These are phyloP conservation scores for Pythium chondricola DNA, from an alignment of 352 stramenopile genomes.

Conservation along the genomic window DNA sequence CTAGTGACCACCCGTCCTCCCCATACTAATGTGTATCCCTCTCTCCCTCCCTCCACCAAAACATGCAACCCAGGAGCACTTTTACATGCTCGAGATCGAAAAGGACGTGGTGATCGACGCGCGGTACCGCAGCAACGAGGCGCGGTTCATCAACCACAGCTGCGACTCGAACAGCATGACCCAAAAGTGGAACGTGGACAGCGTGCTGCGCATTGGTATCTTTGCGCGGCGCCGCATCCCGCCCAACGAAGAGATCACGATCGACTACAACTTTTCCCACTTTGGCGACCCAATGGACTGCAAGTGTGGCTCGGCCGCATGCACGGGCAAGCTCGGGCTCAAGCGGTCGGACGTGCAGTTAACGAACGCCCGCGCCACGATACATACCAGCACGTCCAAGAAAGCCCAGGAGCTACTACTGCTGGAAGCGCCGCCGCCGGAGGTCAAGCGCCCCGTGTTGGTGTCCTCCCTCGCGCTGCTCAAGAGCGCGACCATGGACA, in stretches of 20 bases:
- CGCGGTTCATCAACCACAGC: slow-evolving; percentile 95
- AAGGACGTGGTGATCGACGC: slow-evolving; percentile 84
- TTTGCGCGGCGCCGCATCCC: slow-evolving; percentile 59
- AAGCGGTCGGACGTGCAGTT: slow-evolving; percentile 47
- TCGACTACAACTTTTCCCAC: slow-evolving; percentile 84
- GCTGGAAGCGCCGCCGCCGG: slow-evolving; percentile 25
- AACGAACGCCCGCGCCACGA: slow-evolving; percentile 5
- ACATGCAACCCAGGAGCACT: too few relatives aligned
- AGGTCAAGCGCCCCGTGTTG: slow-evolving; percentile 55
- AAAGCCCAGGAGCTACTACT: slow-evolving; percentile 16
- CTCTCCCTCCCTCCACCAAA: too few relatives aligned
- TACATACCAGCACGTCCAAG: slow-evolving; percentile 6
- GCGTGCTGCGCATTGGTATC: slow-evolving; percentile 70
- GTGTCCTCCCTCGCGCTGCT: slow-evolving; percentile 69
- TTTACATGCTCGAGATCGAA: slow-evolving; percentile 87
- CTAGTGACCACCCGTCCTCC: too few relatives aligned
- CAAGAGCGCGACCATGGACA: slow-evolving; percentile 65
- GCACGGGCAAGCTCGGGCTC: slow-evolving; percentile 66
- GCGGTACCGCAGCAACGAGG: slow-evolving; percentile 87
- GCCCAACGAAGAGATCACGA: slow-evolving; percentile 67
- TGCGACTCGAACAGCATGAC: slow-evolving; percentile 93
- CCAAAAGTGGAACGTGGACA: slow-evolving; percentile 89
- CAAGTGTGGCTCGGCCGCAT: slow-evolving; percentile 67
- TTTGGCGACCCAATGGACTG: slow-evolving; percentile 72
- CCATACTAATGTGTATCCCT: too few relatives aligned